Percentiles rank a stretch among this genome's conserved stretches.
phyloP scores from a whole-genome alignment of 352 stramenopile species.

The Globisporangium cylindrosporum region DNA sequence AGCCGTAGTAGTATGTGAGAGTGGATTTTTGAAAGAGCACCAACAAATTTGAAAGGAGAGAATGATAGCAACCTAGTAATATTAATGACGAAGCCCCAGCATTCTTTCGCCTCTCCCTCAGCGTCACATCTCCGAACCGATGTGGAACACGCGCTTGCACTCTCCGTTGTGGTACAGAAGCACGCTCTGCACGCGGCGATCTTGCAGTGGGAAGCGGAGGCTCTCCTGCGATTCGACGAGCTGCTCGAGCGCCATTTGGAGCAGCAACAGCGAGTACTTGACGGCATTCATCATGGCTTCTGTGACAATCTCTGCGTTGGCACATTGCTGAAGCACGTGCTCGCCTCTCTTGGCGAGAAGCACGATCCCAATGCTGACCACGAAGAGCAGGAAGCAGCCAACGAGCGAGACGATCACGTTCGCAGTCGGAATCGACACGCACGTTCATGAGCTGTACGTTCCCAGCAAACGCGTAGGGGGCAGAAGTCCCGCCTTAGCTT shows the following conservation, averaged over 20 bases:
- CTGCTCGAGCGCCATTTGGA: conserved; percentile 2
- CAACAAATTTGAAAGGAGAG: conserved; percentile 1
- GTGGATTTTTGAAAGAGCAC: conserved; percentile 7
- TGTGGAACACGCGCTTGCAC: neutral
- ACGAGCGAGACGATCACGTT: neutral
- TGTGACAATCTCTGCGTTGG: conserved; percentile 5
- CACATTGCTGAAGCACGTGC: neutral
- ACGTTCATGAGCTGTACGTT: neutral
- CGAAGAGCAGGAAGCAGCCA: conserved; percentile 5
- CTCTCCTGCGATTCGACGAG: neutral
- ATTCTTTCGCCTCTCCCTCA: neutral
- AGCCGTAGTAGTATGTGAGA: conserved; percentile 7
- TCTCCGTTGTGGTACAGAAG: conserved; percentile 2
- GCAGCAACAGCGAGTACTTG: conserved; percentile 14
- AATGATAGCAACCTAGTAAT: conserved; percentile 3
- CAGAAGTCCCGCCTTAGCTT: too few species aligned
- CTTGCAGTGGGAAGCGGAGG: neutral
- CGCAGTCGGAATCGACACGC: neutral
- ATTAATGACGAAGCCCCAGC: conserved; percentile 6
- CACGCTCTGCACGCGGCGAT: conserved; percentile 10
- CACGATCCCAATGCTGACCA: neutral
- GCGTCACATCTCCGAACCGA: conserved; percentile 6
- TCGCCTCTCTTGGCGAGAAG: neutral
- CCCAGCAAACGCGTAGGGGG: neutral
- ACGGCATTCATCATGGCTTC: conserved; percentile 8